A percentile compares a stretch with the other conserved stretches of the same genome.
Evolutionary conservation across 352 stramenopile genomes (phyloP).

Genomic region (Pythium guiyangense): DNA sequence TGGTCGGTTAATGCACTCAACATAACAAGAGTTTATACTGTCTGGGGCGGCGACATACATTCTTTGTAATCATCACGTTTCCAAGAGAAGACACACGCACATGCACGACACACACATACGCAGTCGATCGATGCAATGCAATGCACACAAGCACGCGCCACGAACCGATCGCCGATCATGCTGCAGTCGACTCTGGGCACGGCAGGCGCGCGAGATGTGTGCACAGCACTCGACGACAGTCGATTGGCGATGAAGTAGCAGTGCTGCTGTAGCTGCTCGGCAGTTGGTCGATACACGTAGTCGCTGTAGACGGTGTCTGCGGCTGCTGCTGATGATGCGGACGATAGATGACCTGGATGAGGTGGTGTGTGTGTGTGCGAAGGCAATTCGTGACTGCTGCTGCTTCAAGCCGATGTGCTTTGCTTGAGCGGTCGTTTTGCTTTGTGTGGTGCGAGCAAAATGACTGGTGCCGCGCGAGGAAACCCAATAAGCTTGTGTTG

Average conservation of each 20-base stretch:
- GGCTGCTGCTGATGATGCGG: neutral
- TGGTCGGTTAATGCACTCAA: slow-evolving; percentile 79
- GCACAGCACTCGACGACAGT: too few species aligned
- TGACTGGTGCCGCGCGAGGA: too few species aligned
- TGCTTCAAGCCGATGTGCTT: neutral
- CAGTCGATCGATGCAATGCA: neutral
- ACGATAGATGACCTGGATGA: too few species aligned
- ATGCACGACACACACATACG: slow-evolving; percentile 4
- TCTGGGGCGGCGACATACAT: slow-evolving; percentile 88
- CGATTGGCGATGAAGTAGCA: too few species aligned
- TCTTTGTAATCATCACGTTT: slow-evolving; percentile 86
- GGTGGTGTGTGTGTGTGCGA: neutral
- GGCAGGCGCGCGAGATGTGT: too few species aligned
- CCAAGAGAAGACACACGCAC: slow-evolving; percentile 16
- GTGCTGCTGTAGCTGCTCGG: neutral
- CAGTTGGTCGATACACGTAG: neutral
- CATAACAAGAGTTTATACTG: slow-evolving; percentile 76
- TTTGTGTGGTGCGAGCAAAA: too few species aligned
- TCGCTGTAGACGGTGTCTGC: too few species aligned
- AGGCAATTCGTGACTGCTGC: slow-evolving; percentile 12
- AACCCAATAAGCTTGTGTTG: too few species aligned
- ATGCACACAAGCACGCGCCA: neutral
- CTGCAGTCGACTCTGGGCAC: too few species aligned
- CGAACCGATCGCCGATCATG: neutral
- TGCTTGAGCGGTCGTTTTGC: neutral